Conservation (phyloP, 2,329 filamentous ascomycete genomes). For the Scortechinia acanthostroma region DNA sequence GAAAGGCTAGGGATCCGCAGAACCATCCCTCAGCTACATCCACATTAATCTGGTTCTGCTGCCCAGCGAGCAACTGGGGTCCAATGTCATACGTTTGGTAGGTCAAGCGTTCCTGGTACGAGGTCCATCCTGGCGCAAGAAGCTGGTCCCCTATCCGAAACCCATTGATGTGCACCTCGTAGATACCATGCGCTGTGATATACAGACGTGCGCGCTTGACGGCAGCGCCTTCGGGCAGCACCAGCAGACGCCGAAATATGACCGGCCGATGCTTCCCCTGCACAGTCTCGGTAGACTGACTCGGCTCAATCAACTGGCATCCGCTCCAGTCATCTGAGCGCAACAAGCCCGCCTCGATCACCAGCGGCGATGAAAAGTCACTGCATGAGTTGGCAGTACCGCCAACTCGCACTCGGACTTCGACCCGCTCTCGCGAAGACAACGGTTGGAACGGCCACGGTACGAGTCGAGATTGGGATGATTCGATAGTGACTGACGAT, state of each 20-base stretch:
- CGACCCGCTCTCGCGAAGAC: background rate
- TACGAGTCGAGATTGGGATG: background rate
- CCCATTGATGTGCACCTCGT: conserved; percentile 37
- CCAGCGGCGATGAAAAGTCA: too few species aligned
- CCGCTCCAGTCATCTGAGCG: too few species aligned
- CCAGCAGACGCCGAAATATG: conserved; percentile 23
- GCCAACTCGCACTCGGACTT: background rate
- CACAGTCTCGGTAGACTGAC: too few species aligned
- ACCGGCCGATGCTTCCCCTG: too few species aligned
- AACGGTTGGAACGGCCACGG: background rate
- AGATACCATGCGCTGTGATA: conserved; percentile 34
- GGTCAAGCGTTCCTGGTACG: conserved; percentile 36
- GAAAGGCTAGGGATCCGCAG: conserved; percentile 24
- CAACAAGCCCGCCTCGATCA: too few species aligned
- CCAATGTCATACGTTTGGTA: conserved; percentile 46
- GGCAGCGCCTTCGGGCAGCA: conserved; percentile 5
- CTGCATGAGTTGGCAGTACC: too few species aligned
- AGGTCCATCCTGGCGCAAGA: conserved; percentile 42
- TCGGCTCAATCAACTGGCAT: too few species aligned
- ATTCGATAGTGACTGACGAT: background rate
- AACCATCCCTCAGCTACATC: conserved; percentile 42
- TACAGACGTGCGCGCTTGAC: conserved; percentile 28
- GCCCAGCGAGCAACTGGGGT: conserved; percentile 17
- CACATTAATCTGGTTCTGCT: conserved; percentile 28
- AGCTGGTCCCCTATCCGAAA: conserved; percentile 24